A percentile compares a stretch with the other conserved stretches of the same genome.
These are phyloP conservation scores for Beauveria medogensis DNA, from an alignment of 2,329 filamentous ascomycete species.

Conservation along the genomic window DNA sequence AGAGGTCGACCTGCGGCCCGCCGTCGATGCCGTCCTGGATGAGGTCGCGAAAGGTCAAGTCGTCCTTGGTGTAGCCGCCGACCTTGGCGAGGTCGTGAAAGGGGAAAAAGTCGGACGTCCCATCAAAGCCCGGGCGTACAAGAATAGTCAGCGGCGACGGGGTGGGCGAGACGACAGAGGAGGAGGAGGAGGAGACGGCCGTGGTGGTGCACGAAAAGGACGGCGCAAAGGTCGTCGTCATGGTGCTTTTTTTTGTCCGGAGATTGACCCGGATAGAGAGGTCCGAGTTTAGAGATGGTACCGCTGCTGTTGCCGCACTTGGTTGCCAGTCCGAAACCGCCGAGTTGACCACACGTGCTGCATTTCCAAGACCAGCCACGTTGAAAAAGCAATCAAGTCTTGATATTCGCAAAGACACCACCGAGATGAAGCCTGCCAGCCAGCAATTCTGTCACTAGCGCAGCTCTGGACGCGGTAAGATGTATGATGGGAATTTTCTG, in stretches of 20 bases:
- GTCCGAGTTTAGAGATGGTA: background rate
- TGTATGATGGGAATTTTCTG: background rate
- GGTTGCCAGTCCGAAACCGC: background rate
- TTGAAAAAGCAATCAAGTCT: background rate
- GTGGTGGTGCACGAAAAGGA: background rate
- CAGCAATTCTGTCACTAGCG: background rate
- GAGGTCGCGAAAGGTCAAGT: constrained; percentile 26
- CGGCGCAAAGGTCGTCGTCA: constrained; percentile 6
- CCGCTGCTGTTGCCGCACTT: background rate
- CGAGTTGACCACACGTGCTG: constrained; percentile 2
- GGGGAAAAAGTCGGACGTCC: constrained; percentile 29
- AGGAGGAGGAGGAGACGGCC: background rate
- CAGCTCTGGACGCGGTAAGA: background rate
- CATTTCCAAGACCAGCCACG: background rate
- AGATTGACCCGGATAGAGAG: background rate
- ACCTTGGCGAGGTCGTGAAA: constrained; percentile 28
- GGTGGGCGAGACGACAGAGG: background rate
- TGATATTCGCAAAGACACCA: background rate
- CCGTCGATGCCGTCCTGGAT: constrained; percentile 26
- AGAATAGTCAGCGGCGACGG: constrained; percentile 22
- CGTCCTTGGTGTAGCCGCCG: constrained; percentile 18
- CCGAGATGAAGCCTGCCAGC: background rate
- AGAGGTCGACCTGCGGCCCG: constrained; percentile 23
- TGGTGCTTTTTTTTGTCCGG: constrained; percentile 13
- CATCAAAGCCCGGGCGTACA: constrained; percentile 22